These are phyloP conservation scores for Saccharomycopsis fodiens DNA, from an alignment of 805 yeast genomes.

Conservation along the genomic window DNA sequence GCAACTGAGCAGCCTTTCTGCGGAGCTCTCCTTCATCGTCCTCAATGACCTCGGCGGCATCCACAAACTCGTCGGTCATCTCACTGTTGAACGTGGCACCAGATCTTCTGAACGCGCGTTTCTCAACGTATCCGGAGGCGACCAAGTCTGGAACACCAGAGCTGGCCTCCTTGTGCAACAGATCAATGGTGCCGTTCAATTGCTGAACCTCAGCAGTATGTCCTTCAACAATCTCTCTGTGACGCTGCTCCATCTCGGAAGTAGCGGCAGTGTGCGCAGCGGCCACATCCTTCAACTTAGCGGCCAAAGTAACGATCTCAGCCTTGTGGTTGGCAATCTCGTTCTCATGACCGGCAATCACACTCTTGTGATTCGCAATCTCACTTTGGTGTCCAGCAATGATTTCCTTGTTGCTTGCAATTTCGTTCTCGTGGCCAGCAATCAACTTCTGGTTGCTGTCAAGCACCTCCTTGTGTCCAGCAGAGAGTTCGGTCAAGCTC, in stretches of 20 bases:
- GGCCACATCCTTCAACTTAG: not conserved
- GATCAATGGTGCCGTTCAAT: not conserved
- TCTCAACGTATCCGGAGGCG: not conserved
- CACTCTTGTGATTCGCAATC: not conserved
- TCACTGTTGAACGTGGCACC: not conserved
- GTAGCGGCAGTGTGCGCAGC: not conserved
- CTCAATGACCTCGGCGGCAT: constrained; percentile 19
- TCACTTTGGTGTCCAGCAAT: too few species aligned
- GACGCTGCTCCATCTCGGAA: not conserved
- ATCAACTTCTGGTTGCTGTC: not conserved
- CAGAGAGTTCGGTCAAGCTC: not conserved
- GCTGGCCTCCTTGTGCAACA: not conserved
- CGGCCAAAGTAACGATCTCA: not conserved
- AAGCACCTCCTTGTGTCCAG: not conserved
- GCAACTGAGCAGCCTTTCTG: constrained; percentile 31
- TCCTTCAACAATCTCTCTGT: not conserved
- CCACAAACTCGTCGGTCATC: constrained; percentile 15
- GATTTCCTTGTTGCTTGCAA: not conserved
- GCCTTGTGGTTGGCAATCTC: not conserved
- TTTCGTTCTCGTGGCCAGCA: not conserved
- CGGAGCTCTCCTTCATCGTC: constrained; percentile 15
- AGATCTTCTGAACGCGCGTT: not conserved
- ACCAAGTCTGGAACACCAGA: not conserved
- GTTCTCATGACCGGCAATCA: not conserved
- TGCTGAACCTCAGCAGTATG: not conserved